Evolutionary conservation across 495 filamentous ascomycete species (phyloP).

Genomic region (Clavariopsis aquatica): DNA sequence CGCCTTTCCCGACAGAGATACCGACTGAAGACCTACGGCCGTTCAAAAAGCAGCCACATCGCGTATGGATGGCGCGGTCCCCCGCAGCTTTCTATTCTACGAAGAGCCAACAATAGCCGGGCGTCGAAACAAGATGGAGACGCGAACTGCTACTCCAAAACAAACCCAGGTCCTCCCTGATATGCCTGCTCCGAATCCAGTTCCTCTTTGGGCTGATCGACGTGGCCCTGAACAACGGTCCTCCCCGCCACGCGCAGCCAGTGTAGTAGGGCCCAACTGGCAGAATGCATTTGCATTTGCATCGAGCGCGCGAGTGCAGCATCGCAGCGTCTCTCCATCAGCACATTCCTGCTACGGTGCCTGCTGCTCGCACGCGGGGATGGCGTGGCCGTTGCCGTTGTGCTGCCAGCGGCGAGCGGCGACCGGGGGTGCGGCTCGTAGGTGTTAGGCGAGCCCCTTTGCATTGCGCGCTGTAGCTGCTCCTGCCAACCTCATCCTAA

Average conservation of each 20-base stretch:
- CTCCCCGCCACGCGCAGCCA: no score
- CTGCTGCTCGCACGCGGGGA: not conserved
- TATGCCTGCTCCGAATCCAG: conserved; percentile 8
- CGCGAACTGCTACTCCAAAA: no score
- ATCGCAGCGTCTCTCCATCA: not conserved
- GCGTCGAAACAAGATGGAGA: no score
- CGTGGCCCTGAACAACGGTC: no score
- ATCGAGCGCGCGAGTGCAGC: not conserved
- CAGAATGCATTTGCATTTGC: no score
- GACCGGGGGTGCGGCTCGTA: conserved; percentile 15
- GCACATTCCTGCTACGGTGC: not conserved
- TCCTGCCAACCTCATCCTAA: conserved; percentile 37
- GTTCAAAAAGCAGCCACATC: no score
- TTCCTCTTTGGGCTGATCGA: not conserved
- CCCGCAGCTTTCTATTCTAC: no score
- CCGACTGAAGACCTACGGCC: no score
- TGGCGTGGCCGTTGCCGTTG: conserved; percentile 14
- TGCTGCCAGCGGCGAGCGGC: no score
- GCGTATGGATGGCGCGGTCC: no score
- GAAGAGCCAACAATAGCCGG: no score
- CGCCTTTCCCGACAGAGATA: not conserved
- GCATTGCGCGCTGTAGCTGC: conserved; percentile 28
- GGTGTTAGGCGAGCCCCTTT: conserved; percentile 40
- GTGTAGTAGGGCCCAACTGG: no score
- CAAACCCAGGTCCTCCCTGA: not conserved